A percentile compares a stretch with the other conserved stretches of the same genome.
phyloP scores from a whole-genome alignment of 2,329 filamentous ascomycete species.

The Colletotrichum cordylinicola region DNA sequence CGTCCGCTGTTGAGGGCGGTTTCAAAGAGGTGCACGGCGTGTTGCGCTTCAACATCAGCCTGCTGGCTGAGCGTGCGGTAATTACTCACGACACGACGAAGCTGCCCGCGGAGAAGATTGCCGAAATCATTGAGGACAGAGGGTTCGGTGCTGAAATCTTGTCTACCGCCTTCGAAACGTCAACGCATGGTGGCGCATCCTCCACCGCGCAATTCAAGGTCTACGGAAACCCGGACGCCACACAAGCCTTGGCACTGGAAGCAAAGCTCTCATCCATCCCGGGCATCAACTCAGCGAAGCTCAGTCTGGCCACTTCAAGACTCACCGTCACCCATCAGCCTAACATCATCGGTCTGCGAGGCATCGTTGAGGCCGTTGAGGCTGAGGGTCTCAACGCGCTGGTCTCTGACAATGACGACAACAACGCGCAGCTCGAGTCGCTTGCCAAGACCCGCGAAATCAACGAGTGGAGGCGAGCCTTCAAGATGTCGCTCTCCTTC shows the following conservation, averaged over 20 bases:
- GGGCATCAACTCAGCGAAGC: slow-evolving; percentile 75
- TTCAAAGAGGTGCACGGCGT: slow-evolving; percentile 81
- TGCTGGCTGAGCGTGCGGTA: slow-evolving; percentile 90
- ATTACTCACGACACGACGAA: slow-evolving; percentile 80
- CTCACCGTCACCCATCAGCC: slow-evolving; percentile 78
- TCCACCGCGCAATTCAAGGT: slow-evolving; percentile 80
- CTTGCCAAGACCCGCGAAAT: slow-evolving; percentile 97
- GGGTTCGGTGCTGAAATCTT: slow-evolving; percentile 89
- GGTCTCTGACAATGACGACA: slow-evolving; percentile 90
- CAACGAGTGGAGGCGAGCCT: slow-evolving; percentile 86
- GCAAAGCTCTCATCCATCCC: slow-evolving; percentile 66
- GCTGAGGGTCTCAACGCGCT: slow-evolving; percentile 86
- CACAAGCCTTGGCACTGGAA: slow-evolving; percentile 76
- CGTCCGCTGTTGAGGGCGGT: slow-evolving; percentile 84
- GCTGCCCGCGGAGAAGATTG: slow-evolving; percentile 76
- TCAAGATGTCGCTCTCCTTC: slow-evolving; percentile 78
- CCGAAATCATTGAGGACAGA: slow-evolving; percentile 84
- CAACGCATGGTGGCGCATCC: slow-evolving; percentile 45
- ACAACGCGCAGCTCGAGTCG: slow-evolving; percentile 94
- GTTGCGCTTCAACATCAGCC: slow-evolving; percentile 90
- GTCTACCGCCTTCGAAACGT: slow-evolving; percentile 70
- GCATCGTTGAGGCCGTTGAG: slow-evolving; percentile 83
- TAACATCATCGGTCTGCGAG: slow-evolving; percentile 76
- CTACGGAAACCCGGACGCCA: slow-evolving; percentile 78
- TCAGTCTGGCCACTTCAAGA: slow-evolving; percentile 77